Base-by-base conservation (phyloP, 75 land plant genomes). In the Pinus tabuliformis region DNA sequence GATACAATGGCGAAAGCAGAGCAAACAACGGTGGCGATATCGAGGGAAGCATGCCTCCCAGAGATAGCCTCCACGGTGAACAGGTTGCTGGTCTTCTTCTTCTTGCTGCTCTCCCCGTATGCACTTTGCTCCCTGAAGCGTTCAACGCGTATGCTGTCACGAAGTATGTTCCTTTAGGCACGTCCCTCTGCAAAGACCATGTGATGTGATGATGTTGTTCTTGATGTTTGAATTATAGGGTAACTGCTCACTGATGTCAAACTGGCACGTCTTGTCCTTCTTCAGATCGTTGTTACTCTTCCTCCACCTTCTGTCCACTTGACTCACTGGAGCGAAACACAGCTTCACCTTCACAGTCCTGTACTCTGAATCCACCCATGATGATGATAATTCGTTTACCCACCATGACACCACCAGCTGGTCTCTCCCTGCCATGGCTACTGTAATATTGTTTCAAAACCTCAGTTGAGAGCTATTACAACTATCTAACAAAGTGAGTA, bases 291-390 rank as follows among this genome's bases (percentile, higher is more conserved):
- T 73, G 28, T n/a, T 30, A 17, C n/a, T 73, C 64, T 78, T 76
- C 39, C 83, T 82, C 78, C 84, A 85, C 16, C 11, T 18, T 12
- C 81, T 66, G 62, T 78, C 72, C 14, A 59, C 70, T 68, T 95
- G 98, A 80, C 98, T 95, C 33, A 70, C 78, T 18, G 93, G 91
- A 1, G 96, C 91, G 68, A 80, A 95, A 89, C 93, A 95, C 0
- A 95, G 83, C 85, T 76, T 81, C 54, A 78, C 82, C 24, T 73
- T 75, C 4, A 87, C 73, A n/a, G 58, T 79, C 66, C 74, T 79
- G 81, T 81, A 87, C 21, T 24, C 37, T 18, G 81, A 58, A 60
- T 87, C 88, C 3, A 76, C 72, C 13, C 33, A 33, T 33, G 54
- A 49, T 49, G 54, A 49, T 49, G 12, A 49, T 49, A 70, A 78